phyloP scores from a whole-genome alignment of 345 rosid species.

The Populus ilicifolia region DNA sequence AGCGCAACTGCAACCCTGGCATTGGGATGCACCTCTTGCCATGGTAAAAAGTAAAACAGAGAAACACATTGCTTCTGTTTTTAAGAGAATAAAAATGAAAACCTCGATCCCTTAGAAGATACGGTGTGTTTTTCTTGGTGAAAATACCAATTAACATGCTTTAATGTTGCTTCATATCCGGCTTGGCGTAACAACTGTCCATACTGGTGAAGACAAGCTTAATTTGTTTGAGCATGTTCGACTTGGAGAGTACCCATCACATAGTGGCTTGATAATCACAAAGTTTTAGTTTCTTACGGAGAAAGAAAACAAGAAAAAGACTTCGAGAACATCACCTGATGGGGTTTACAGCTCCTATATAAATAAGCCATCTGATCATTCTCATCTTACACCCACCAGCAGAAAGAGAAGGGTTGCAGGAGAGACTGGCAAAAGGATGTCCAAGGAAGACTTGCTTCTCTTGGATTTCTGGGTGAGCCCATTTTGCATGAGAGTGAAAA shows the following conservation, averaged over 20 bases:
- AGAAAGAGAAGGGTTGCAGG: too few species aligned
- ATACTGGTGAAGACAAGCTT: not conserved
- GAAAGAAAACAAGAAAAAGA: not conserved
- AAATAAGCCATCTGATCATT: not conserved
- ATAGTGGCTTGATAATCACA: conserved; percentile 5
- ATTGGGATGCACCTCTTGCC: too few species aligned
- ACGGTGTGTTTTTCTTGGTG: too few species aligned
- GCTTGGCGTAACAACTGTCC: not conserved
- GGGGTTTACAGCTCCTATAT: not conserved
- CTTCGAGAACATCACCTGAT: not conserved
- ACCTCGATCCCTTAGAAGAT: too few species aligned
- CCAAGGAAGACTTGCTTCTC: conserved; percentile 36
- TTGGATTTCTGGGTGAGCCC: conserved; percentile 59
- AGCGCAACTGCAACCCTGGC: too few species aligned
- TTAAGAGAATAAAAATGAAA: too few species aligned
- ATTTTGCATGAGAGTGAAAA: conserved; percentile 58
- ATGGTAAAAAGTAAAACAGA: too few species aligned
- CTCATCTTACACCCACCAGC: not conserved
- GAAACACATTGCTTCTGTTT: too few species aligned
- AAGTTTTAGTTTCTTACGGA: not conserved
- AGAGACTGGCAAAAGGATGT: not conserved
- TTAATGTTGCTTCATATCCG: too few species aligned
- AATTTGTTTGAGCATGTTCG: not conserved
- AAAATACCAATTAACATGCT: too few species aligned
- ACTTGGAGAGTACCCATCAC: not conserved